Base-by-base conservation (phyloP, 2,329 filamentous ascomycete species). In the Onygenales sp. region DNA sequence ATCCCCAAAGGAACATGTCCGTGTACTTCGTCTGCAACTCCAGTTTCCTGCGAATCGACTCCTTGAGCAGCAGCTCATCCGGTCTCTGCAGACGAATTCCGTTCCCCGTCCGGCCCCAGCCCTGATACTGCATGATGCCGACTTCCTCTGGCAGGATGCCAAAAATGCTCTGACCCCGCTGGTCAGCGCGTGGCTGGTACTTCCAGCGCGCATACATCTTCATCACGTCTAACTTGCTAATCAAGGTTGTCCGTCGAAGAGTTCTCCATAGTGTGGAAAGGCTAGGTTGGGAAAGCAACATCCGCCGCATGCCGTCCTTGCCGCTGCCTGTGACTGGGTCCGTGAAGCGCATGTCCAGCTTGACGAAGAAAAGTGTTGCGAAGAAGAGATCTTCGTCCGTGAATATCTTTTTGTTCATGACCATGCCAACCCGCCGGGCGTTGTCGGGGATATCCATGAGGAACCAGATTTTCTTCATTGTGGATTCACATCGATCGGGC, bases 381-480 rank as follows among this genome's bases (percentile, higher is more conserved):
- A 80, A 74, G 62, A 81, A 79, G 8, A 93, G 66, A 62, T 88
- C 82, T 3, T 65, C 55, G 53, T 85, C 72, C 8, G 76, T 71
- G 76, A 86, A 86, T 47, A 84, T 72, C 0, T 62, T 58, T 8
- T 52, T 51, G 64, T 81, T 81, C 33, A 72, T 72, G 4, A 88
- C 65, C 5, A 85, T 70, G 1, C 71, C 71, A 5, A 75, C 67
- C 1, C 88, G 81, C 11, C 77, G 71, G 0, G 58, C 61, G 49
- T 76, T 84, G 11, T 80, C 82, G 0, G 79, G 71, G 3, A 84
- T 70, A 61, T 90, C 86, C 73, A 89, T 82, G 36, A 87, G 63
- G 50, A 86, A 76, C 88, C 88, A 93, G 14, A 88, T 72, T 62
- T 87, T 86, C 61, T 81, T 75, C 45, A 87, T 68, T 1, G 76